Percentiles rank a stretch among this genome's conserved stretches.
Conservation (phyloP, 768 basidiomycete species). For the Galerina marginata region DNA sequence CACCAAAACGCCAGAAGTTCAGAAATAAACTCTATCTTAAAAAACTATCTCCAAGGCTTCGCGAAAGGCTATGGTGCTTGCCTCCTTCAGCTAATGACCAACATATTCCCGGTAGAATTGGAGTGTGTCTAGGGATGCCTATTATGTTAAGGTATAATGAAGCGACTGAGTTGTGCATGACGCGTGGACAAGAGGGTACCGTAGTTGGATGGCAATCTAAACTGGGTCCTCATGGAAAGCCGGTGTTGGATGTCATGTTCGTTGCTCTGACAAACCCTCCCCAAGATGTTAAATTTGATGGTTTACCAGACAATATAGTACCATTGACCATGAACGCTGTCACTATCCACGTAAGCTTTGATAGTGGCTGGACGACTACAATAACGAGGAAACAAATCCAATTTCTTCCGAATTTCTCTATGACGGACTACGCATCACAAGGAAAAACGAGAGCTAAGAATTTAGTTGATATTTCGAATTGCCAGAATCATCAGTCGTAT, state of each 20-base stretch:
- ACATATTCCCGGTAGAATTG: slow-evolving; percentile 30
- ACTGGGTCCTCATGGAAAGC: slow-evolving; percentile 17
- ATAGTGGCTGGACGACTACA: too few species aligned
- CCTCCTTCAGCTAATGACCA: slow-evolving; percentile 26
- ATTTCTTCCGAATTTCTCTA: background rate
- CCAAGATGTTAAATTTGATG: background rate
- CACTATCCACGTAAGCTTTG: too few species aligned
- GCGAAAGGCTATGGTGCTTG: slow-evolving; percentile 27
- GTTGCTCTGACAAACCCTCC: slow-evolving; percentile 8
- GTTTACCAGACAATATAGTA: slow-evolving; percentile 1
- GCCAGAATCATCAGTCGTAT: too few species aligned
- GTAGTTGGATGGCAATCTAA: slow-evolving; percentile 30
- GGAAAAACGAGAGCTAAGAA: background rate
- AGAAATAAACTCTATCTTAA: background rate
- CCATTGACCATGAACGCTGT: too few species aligned
- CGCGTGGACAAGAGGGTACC: slow-evolving; percentile 34
- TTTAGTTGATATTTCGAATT: background rate
- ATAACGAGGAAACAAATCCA: background rate
- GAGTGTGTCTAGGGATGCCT: slow-evolving; percentile 34
- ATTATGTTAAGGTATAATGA: slow-evolving; percentile 33
- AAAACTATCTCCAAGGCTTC: background rate
- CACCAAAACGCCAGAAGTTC: background rate
- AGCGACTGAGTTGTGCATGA: slow-evolving; percentile 35
- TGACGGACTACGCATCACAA: background rate
- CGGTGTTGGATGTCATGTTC: slow-evolving; percentile 5